Evolutionary conservation across 495 filamentous ascomycete genomes (phyloP).

Genomic region (Lasiosphaeria hispida): DNA sequence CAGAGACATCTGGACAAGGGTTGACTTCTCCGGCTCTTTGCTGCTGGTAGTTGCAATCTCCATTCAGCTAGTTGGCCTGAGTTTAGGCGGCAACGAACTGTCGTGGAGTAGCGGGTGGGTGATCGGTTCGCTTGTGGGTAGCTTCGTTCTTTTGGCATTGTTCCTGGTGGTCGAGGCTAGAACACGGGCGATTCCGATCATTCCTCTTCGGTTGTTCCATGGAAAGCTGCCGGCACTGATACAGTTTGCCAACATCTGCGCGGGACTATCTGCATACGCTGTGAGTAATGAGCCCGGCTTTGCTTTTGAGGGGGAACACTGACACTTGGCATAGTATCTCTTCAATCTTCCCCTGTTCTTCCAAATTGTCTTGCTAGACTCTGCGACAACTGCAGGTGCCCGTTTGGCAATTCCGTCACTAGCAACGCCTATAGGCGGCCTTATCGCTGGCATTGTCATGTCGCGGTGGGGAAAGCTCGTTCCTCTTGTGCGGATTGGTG

Average conservation of each 20-base stretch:
- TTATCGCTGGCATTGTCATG: constrained; percentile 63
- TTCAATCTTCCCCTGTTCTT: constrained; percentile 65
- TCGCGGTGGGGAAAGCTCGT: constrained; percentile 60
- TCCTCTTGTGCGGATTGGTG: constrained; percentile 53
- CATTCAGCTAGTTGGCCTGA: constrained; percentile 56
- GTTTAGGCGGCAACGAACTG: constrained; percentile 60
- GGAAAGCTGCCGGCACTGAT: constrained; percentile 52
- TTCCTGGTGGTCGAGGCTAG: constrained; percentile 56
- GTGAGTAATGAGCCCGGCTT: constrained; percentile 37
- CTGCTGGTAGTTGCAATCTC: constrained; percentile 58
- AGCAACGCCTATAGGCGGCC: constrained; percentile 58
- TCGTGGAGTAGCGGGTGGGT: constrained; percentile 59
- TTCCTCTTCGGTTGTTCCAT: constrained; percentile 56
- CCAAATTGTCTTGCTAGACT: constrained; percentile 61
- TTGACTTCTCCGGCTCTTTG: constrained; percentile 55
- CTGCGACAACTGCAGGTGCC: constrained; percentile 57
- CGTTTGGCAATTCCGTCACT: constrained; percentile 61
- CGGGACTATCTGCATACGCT: constrained; percentile 62
- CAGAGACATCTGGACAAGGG: constrained; percentile 49
- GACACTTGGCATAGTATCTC: constrained; percentile 48
- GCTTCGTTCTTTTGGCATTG: constrained; percentile 45
- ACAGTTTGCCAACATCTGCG: constrained; percentile 60
- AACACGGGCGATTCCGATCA: constrained; percentile 59
- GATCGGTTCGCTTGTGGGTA: constrained; percentile 49
- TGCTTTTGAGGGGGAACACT: not conserved